Evolutionary conservation across 1,284 basidiomycete genomes (phyloP).

Genomic region (Uromyces viciae-fabae): DNA sequence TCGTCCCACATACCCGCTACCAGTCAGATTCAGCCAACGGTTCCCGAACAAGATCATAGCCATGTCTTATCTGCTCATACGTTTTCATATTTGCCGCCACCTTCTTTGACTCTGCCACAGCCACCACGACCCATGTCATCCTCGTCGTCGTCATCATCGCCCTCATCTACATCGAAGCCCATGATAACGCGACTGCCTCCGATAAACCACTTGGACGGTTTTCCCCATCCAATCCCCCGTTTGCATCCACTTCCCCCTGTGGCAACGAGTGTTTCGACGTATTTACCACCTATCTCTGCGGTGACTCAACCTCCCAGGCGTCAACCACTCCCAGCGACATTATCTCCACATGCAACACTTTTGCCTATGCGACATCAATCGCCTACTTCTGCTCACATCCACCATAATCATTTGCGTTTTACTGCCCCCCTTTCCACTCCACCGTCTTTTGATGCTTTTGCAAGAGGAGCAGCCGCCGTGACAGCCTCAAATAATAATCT

Average conservation of each 20-base stretch:
- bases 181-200: conserved; percentile 37
- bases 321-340: neutral
- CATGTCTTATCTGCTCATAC: conserved; percentile 5
- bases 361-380: conserved; percentile 6
- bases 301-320: conserved; percentile 12
- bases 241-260: conserved; percentile 32
- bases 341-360: conserved; percentile 12
- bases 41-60: neutral
- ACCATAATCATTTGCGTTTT: conserved; percentile 20
- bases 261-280: conserved; percentile 17
- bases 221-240: conserved; percentile 27
- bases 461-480: conserved; percentile 27
- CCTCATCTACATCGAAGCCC: conserved; percentile 26
- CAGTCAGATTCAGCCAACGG: neutral
- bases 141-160: conserved; percentile 32
- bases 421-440: conserved; percentile 36
- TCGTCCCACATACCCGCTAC: neutral
- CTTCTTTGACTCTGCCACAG: conserved; percentile 19
- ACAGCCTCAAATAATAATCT: conserved; percentile 5
- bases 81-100: conserved; percentile 31
- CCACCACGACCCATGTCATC: conserved; percentile 39
- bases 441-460: conserved; percentile 43
- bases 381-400: neutral
- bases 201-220: conserved; percentile 40
- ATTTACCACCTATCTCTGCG: conserved; percentile 29